A percentile compares a stretch with the other conserved stretches of the same genome.
These are phyloP conservation scores for Tylopilus sp. DNA, from an alignment of 768 basidiomycete genomes.

Conservation along the genomic window DNA sequence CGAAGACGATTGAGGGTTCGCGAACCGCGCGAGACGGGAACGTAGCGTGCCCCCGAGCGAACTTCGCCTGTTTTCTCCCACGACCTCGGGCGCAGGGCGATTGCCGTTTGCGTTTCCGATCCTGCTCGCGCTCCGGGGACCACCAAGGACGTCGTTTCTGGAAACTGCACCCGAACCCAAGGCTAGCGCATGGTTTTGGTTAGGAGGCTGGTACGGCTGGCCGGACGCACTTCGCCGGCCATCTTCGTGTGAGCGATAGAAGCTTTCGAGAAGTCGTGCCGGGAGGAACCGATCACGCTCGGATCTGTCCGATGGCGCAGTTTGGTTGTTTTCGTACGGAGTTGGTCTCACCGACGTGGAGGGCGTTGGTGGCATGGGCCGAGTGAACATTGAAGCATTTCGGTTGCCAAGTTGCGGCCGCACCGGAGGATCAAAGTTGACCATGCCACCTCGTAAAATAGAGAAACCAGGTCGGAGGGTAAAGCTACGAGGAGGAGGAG, in stretches of 20 bases:
- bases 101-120: conserved; percentile 6
- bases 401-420: conserved; percentile 13
- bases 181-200: conserved; percentile 2
- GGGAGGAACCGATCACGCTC: conserved; percentile 26
- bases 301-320: conserved; percentile 14
- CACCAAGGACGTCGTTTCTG: conserved; percentile 5
- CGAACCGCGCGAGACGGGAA: conserved; percentile 25
- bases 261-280: conserved; percentile 19
- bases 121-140: conserved; percentile 1
- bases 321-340: conserved; percentile 13
- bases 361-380: conserved; percentile 6
- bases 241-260: conserved; percentile 24
- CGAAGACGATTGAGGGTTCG: conserved; percentile 16
- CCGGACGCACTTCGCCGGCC: conserved; percentile 19
- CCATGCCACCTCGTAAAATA: conserved; percentile 10
- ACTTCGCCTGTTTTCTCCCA: conserved; percentile 16
- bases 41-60: conserved; percentile 23
- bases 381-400: conserved; percentile 6
- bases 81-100: conserved; percentile 7
- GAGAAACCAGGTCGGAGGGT: conserved; percentile 13
- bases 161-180: not conserved
- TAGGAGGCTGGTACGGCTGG: conserved; percentile 8
- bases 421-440: conserved; percentile 1
- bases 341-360: conserved; percentile 9
- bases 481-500: conserved; percentile 19